A percentile compares a stretch with the other conserved stretches of the same genome.
phyloP scores from a whole-genome alignment of 352 stramenopile species.

The Phytophthora hibernalis region DNA sequence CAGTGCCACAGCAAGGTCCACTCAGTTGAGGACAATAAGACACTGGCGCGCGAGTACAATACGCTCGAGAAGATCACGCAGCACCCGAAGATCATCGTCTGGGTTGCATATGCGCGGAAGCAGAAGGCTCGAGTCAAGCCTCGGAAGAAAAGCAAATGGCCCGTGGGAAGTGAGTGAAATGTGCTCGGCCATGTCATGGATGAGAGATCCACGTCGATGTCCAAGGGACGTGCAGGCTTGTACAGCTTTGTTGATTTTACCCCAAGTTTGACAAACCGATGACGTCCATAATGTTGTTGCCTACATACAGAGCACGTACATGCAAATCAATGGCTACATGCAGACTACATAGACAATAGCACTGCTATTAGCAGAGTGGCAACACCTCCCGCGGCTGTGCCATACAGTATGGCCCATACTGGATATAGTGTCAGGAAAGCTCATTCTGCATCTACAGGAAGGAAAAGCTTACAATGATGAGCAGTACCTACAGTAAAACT shows the following conservation, averaged over 20 bases:
- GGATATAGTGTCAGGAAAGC: too few relatives aligned
- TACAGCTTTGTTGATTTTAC: background rate
- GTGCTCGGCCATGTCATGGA: background rate
- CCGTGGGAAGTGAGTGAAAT: slow-evolving; percentile 47
- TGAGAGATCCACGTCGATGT: background rate
- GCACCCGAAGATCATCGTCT: slow-evolving; percentile 88
- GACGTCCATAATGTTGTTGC: too few relatives aligned
- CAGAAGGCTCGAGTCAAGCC: slow-evolving; percentile 80
- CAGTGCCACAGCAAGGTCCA: slow-evolving; percentile 94
- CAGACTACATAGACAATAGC: too few relatives aligned
- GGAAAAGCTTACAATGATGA: too few relatives aligned
- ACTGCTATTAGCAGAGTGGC: too few relatives aligned
- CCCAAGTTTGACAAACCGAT: background rate
- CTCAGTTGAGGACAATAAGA: slow-evolving; percentile 89
- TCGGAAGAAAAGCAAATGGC: slow-evolving; percentile 67
- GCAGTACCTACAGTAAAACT: too few relatives aligned
- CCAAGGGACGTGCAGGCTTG: background rate
- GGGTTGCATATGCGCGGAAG: slow-evolving; percentile 91
- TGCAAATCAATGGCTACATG: too few relatives aligned
- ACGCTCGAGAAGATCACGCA: slow-evolving; percentile 93
- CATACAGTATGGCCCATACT: too few relatives aligned
- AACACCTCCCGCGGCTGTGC: too few relatives aligned
- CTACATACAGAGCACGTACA: too few relatives aligned
- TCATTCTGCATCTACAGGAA: too few relatives aligned
- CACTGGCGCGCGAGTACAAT: slow-evolving; percentile 91